Base-by-base conservation (phyloP, 164 flowering plant species). In the Nymphaea thermarum region DNA sequence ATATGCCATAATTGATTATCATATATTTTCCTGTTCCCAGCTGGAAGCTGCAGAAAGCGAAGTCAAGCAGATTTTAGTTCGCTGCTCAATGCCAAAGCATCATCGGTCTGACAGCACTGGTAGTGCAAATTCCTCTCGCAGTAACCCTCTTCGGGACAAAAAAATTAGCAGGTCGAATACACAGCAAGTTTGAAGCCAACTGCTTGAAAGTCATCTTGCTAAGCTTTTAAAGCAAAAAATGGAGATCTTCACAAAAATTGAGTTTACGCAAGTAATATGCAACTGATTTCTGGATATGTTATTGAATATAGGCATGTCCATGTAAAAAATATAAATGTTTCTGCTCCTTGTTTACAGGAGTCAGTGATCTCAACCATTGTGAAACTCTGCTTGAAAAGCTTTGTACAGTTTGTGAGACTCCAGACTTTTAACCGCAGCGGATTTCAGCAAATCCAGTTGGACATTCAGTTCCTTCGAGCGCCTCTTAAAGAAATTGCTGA, bases 381-480 rank as follows among this genome's bases (percentile, higher is more conserved):
- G 61, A 92, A 95, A 73, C 88, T 90, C 51, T 86, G 90, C 76
- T 84, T 95, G 59, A 95, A 95, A 83, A 92, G 98, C 78, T 76
- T 92, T 74, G 98, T 84, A 80, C 97, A 95, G 77, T 90, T 86
- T 79, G 96, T 85, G 62, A 76, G 99, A 63, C 88, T 92, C 62
- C 98, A 90, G 72, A 90, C 98, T 3, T 90, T 90, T 74, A 92
- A 90, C 69, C 80, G 99, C 66, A 90, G 98, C 73, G 99, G 99
- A 67, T 95, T 92, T 71, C 99, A 95, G 77, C 99, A 95, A 81
- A 87, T 95, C 74, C 99, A 95, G 78, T 72, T 95, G 81, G 99
- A 95, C 77, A 82, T 83, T 70, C 98, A 95, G 79, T 95, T 84
- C 81, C 78, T 95, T 61, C 83, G 89, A 77, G 67, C 72, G 64